These are phyloP conservation scores for Serpula lacrymans DNA, from an alignment of 768 basidiomycete species.

Conservation along the genomic window DNA sequence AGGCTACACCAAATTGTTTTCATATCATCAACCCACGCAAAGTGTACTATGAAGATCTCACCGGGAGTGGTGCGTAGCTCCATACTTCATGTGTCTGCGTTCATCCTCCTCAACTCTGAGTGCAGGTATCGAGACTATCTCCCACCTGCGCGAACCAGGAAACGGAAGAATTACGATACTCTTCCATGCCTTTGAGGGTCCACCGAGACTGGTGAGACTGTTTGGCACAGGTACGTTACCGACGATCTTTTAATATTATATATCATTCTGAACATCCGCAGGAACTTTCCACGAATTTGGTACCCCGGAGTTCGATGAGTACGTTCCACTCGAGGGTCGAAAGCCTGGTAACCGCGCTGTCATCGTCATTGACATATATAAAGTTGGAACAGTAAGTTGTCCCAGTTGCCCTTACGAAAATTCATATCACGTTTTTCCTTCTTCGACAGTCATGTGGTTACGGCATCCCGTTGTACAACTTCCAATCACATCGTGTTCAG, in stretches of 20 bases:
- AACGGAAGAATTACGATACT: slow-evolving; percentile 61
- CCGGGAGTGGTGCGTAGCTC: slow-evolving; percentile 55
- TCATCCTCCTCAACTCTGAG: background rate
- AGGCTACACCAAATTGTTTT: slow-evolving; percentile 58
- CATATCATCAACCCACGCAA: slow-evolving; percentile 49
- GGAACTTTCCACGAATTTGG: slow-evolving; percentile 63
- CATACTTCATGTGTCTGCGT: background rate
- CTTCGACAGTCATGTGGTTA: slow-evolving; percentile 59
- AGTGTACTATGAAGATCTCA: slow-evolving; percentile 76
- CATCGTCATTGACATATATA: slow-evolving; percentile 58
- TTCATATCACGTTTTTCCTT: background rate
- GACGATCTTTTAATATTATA: background rate
- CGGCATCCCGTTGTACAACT: slow-evolving; percentile 58
- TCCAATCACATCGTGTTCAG: slow-evolving; percentile 50
- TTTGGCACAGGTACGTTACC: slow-evolving; percentile 51
- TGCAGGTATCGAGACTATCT: slow-evolving; percentile 55
- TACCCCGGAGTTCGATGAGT: slow-evolving; percentile 53
- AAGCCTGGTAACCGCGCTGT: slow-evolving; percentile 57
- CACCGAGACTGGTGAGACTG: slow-evolving; percentile 54
- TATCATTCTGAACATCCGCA: slow-evolving; percentile 15
- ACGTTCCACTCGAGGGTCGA: slow-evolving; percentile 44
- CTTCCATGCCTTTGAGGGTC: slow-evolving; percentile 60
- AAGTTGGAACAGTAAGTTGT: slow-evolving; percentile 45
- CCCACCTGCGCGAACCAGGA: slow-evolving; percentile 52
- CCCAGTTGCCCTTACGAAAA: background rate